A percentile compares a stretch with the other conserved stretches of the same genome.
These are phyloP conservation scores for Diospyros kaki DNA, from an alignment of 148 eudicot genomes.

Conservation along the genomic window DNA sequence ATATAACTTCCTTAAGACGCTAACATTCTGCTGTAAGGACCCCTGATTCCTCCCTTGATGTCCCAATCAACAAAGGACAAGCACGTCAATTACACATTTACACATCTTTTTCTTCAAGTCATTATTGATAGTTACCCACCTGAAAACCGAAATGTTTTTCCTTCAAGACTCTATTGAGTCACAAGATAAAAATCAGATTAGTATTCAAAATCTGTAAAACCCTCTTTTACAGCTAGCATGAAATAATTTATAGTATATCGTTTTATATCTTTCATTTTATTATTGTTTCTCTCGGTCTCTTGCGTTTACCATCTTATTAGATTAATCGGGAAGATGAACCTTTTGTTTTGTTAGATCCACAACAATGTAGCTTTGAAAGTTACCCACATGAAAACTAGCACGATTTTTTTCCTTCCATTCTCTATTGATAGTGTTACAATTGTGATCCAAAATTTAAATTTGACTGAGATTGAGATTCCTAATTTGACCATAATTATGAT, in stretches of 20 bases:
- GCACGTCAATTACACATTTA: neutral
- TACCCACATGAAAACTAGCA: no score
- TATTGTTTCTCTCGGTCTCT: no score
- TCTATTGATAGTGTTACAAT: neutral
- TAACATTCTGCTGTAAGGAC: neutral
- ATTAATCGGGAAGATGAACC: no score
- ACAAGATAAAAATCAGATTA: neutral
- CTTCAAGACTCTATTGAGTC: neutral
- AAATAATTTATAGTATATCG: no score
- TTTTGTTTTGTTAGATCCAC: no score
- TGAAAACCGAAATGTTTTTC: neutral
- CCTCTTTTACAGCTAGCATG: neutral
- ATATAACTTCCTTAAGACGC: neutral
- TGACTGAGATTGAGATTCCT: no score
- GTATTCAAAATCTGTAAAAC: neutral
- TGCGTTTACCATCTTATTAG: no score
- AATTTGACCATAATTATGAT: no score
- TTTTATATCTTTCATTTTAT: no score
- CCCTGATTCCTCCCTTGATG: neutral
- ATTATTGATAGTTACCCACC: no score
- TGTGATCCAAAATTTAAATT: no score
- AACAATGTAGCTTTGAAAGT: no score
- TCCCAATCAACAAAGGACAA: neutral
- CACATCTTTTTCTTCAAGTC: neutral
- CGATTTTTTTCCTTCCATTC: neutral